These are phyloP conservation scores for Drosera spatulata DNA, from an alignment of 179 eudicot genomes.

Conservation along the genomic window DNA sequence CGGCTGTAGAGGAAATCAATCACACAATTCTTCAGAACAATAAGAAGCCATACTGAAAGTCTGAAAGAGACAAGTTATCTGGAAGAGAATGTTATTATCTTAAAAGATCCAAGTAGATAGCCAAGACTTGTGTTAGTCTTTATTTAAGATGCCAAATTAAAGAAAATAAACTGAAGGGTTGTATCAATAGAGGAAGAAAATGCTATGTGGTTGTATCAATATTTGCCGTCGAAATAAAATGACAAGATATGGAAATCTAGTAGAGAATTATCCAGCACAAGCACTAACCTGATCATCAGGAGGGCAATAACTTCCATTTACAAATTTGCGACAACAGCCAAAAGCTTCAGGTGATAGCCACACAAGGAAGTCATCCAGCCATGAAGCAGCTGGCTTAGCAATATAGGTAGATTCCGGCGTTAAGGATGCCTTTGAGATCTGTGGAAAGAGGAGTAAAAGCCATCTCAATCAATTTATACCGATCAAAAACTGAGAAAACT, in stretches of 20 bases:
- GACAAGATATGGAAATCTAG: background rate
- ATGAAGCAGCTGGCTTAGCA: conserved; percentile 98
- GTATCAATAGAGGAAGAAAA: background rate
- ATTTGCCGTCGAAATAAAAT: background rate
- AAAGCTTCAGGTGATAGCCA: conserved; percentile 99
- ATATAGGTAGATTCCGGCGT: conserved; percentile 81
- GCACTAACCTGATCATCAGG: conserved; percentile 91
- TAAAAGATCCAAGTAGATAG: background rate
- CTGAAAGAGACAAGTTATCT: too few species aligned
- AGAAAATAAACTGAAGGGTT: background rate
- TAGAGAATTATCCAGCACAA: background rate
- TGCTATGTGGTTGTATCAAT: background rate
- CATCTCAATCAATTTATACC: background rate
- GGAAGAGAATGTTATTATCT: too few species aligned
- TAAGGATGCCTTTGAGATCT: conserved; percentile 90
- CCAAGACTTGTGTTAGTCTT: background rate
- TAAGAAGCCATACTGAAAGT: background rate
- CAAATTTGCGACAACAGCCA: conserved; percentile 96
- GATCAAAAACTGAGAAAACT: too few species aligned
- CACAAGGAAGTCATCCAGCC: conserved; percentile 99
- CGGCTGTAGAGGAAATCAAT: conserved; percentile 48
- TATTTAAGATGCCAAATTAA: too few species aligned
- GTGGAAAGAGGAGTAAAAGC: conserved; percentile 13
- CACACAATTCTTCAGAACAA: background rate
- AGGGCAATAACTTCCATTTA: conserved; percentile 82